Base-by-base conservation (phyloP, 371 early-diverging fungal genomes). In the Apophysomyces sp. region DNA sequence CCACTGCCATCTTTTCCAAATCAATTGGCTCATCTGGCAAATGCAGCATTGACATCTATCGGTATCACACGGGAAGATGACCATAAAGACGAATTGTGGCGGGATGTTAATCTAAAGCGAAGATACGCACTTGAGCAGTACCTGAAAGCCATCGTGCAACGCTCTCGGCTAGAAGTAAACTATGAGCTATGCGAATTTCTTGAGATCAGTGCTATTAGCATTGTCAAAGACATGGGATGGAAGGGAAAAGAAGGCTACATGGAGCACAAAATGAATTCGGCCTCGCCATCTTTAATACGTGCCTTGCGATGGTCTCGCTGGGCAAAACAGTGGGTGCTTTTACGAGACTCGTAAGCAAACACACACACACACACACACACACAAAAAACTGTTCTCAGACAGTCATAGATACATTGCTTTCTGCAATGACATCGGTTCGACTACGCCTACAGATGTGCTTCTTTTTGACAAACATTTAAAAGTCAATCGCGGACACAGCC, bases 161-260 rank as follows among this genome's bases (percentile, higher is more conserved):
- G 58, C 2, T 73, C 87, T 26, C 83, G 83, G 30, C 65, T 88
- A 61, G 66, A 68, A 0, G 76, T 85, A 28, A 77, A 80, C 3
- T 82, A 81, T 59, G 92, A 92, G 30, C 69, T 94, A 13, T 89
- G 86, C 67, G 91, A 89, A 55, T 94, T 94, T 65, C 62, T 94
- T 34, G 92, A 92, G 62, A 66, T 93, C 52, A 86, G 90, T 60
- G 84, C 83, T 1, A 71, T 87, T 32, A 91, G 92, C 6, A 78
- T 93, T 52, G 76, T 77, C 30, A 84, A 81, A 55, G 89, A 89
- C 58, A 86, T 90, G 80, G 91, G 93, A 0, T 92, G 92, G 92
- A 94, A 94, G 66, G 92, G 92, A 27, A 92, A 91, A 59, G 94
- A 94, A 69, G 91, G 89, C 2, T 86, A 86, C 56, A 65, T 93